Conservation (phyloP, 257 asterid genomes). For the Osmanthus fragrans region DNA sequence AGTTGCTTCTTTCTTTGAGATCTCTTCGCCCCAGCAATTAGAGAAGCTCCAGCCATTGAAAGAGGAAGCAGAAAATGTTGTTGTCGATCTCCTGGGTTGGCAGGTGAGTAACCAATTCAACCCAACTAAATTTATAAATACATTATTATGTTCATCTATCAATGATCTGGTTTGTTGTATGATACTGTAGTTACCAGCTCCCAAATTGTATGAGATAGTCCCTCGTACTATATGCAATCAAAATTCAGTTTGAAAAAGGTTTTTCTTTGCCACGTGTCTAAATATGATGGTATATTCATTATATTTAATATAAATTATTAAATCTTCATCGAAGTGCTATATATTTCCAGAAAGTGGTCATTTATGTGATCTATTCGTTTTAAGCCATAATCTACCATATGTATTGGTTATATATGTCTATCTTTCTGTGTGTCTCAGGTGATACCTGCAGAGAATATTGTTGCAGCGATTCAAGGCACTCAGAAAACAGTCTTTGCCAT, state of each 20-base stretch:
- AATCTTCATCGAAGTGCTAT: not conserved
- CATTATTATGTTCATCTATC: not conserved
- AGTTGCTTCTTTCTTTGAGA: constrained; percentile 56
- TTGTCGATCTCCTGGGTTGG: constrained; percentile 74
- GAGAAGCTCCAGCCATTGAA: constrained; percentile 53
- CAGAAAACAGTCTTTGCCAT: constrained; percentile 65
- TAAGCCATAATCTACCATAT: not conserved
- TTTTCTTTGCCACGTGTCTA: not conserved
- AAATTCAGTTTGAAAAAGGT: not conserved
- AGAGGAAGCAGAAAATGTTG: constrained; percentile 51
- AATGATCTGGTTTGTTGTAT: constrained; percentile 2
- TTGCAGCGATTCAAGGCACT: constrained; percentile 76
- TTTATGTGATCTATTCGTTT: not conserved
- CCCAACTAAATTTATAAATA: not conserved
- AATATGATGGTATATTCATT: not conserved
- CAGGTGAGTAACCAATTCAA: constrained; percentile 44
- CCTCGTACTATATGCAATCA: not conserved
- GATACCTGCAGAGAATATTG: constrained; percentile 87
- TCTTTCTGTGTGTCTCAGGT: constrained; percentile 39
- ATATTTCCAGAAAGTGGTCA: not conserved
- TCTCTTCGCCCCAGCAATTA: constrained; percentile 63
- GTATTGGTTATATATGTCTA: constrained; percentile 1
- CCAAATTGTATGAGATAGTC: not conserved
- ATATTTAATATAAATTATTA: not conserved
- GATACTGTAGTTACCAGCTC: not conserved